A percentile compares a stretch with the other conserved stretches of the same genome.
phyloP scores from a whole-genome alignment of 2,329 filamentous ascomycete species.

The Talaromyces verruculosus region DNA sequence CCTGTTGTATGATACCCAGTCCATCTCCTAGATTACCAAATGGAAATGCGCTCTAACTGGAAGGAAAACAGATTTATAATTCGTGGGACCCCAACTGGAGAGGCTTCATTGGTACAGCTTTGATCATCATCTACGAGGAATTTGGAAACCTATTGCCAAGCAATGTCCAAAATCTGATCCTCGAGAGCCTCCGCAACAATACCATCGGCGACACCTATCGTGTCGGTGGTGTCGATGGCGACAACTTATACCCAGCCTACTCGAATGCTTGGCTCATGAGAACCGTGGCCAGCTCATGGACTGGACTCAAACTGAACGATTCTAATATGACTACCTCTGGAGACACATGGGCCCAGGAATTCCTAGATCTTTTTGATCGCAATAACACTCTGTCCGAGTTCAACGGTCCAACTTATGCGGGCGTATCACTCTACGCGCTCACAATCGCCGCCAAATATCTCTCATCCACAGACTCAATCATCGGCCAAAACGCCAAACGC shows the following conservation, averaged over 20 bases:
- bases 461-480: conserved; percentile 53
- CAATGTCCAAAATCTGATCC: conserved; percentile 46
- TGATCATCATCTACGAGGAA: conserved; percentile 61
- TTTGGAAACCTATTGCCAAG: conserved; percentile 51
- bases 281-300: conserved; percentile 61
- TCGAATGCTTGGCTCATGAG: conserved; percentile 64
- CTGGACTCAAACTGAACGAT: conserved; percentile 55
- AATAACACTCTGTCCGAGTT: conserved; percentile 62
- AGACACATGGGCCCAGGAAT: conserved; percentile 56
- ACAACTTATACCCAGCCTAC: conserved; percentile 64
- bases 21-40: not conserved
- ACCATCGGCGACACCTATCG: conserved; percentile 62
- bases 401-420: conserved; percentile 63
- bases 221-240: conserved; percentile 59
- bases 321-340: conserved; percentile 60
- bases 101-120: conserved; percentile 60
- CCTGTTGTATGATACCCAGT: conserved; percentile 25
- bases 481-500: conserved; percentile 52
- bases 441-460: conserved; percentile 60
- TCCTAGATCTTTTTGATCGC: conserved; percentile 58
- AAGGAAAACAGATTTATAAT: conserved; percentile 49
- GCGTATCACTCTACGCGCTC: conserved; percentile 60
- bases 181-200: conserved; percentile 56
- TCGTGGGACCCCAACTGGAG: conserved; percentile 66
- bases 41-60: not conserved